These are phyloP conservation scores for Cylindrotheca fusiformis DNA, from an alignment of 108 stramenopile genomes.

Conservation along the genomic window DNA sequence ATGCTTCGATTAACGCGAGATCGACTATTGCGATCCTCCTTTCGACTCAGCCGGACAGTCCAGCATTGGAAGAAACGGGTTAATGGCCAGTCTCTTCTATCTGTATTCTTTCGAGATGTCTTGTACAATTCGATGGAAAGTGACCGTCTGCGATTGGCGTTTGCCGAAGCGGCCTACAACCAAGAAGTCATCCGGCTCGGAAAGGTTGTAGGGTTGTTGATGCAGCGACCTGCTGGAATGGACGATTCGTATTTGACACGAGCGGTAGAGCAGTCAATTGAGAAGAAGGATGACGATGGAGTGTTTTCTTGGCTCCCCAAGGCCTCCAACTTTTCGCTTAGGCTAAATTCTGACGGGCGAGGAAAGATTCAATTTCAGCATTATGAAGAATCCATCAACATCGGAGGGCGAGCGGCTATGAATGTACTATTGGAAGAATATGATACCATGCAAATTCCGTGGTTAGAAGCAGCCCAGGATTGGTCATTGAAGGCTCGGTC, in stretches of 20 bases:
- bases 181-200: conserved; percentile 62
- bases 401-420: conserved; percentile 18
- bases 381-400: conserved; percentile 18
- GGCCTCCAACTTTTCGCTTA: conserved; percentile 23
- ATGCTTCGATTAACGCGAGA: conserved; percentile 64
- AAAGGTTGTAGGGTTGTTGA: conserved; percentile 35
- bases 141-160: conserved; percentile 40
- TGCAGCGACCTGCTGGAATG: conserved; percentile 55
- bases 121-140: conserved; percentile 20
- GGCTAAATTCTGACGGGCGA: conserved; percentile 34
- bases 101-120: not conserved
- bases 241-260: conserved; percentile 17
- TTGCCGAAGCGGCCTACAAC: conserved; percentile 59
- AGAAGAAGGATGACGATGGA: not conserved
- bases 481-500: conserved; percentile 30
- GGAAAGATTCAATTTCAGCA: conserved; percentile 25
- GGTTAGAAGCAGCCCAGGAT: conserved; percentile 18
- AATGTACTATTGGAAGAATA: conserved; percentile 20
- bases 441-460: conserved; percentile 2
- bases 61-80: conserved; percentile 64
- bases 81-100: conserved; percentile 5
- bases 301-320: not conserved
- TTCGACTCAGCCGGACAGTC: conserved; percentile 50
- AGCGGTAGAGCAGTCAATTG: conserved; percentile 7
- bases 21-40: conserved; percentile 54